These are phyloP conservation scores for Albifimbria verrucaria DNA, from an alignment of 2,329 filamentous ascomycete species.

Conservation along the genomic window DNA sequence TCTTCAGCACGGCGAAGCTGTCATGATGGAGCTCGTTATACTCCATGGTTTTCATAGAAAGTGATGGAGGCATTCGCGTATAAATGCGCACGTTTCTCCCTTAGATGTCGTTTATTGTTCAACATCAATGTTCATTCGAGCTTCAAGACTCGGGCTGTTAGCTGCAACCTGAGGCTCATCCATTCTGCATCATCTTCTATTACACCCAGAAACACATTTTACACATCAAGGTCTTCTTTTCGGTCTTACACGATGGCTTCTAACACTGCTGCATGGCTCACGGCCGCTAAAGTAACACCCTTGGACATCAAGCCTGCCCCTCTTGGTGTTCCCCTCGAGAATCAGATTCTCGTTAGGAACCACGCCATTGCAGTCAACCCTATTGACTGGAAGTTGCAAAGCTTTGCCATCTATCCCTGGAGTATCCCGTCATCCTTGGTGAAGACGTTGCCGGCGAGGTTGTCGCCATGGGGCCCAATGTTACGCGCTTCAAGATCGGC, in stretches of 20 bases:
- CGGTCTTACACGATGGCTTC: slow-evolving; percentile 11
- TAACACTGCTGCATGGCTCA: slow-evolving; percentile 21
- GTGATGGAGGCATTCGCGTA: too few relatives aligned
- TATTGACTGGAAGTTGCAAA: background rate
- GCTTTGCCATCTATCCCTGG: background rate
- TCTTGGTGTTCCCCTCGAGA: slow-evolving; percentile 13
- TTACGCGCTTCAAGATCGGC: background rate
- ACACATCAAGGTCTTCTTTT: background rate
- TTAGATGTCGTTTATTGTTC: too few relatives aligned
- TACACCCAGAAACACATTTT: background rate
- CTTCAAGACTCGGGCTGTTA: too few relatives aligned
- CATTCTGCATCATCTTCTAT: background rate
- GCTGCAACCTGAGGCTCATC: background rate
- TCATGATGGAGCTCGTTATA: too few relatives aligned
- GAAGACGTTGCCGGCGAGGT: background rate
- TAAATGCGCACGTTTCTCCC: too few relatives aligned
- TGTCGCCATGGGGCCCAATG: background rate
- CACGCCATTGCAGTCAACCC: slow-evolving; percentile 6
- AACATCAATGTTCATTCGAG: background rate
- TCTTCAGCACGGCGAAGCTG: too few relatives aligned
- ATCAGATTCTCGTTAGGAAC: slow-evolving; percentile 18
- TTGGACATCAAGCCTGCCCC: slow-evolving; percentile 18
- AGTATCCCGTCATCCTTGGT: slow-evolving; percentile 1
- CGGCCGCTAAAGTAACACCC: slow-evolving; percentile 9
- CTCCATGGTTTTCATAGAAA: too few relatives aligned